phyloP scores from a whole-genome alignment of 2,329 filamentous ascomycete species.

The Alternaria consortialis region DNA sequence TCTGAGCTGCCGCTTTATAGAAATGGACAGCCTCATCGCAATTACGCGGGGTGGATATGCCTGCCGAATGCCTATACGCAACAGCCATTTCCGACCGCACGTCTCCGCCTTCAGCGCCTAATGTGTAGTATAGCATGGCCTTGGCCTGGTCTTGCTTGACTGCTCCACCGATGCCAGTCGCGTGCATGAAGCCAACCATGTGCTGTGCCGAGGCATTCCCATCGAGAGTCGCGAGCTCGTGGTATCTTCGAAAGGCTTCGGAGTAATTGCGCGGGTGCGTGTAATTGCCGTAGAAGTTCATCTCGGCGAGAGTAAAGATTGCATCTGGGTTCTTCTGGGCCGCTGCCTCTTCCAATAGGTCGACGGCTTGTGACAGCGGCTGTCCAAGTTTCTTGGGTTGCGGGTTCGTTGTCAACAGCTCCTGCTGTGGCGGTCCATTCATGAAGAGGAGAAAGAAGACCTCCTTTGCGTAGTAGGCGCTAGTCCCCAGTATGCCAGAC shows the following conservation, averaged over 20 bases:
- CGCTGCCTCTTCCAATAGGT: conserved; percentile 67
- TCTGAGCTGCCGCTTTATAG: conserved; percentile 93
- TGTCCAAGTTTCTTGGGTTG: conserved; percentile 57
- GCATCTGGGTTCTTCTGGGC: conserved; percentile 75
- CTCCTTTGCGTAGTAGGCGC: conserved; percentile 69
- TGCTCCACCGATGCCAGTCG: conserved; percentile 84
- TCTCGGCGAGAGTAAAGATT: conserved; percentile 86
- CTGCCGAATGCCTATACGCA: conserved; percentile 83
- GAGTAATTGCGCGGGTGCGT: conserved; percentile 84
- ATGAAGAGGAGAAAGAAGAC: conserved; percentile 71
- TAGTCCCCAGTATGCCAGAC: conserved; percentile 65
- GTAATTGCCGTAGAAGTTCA: conserved; percentile 97
- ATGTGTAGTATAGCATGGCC: conserved; percentile 91
- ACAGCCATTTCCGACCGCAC: conserved; percentile 92
- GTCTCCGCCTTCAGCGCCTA: conserved; percentile 85
- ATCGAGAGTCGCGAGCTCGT: conserved; percentile 75
- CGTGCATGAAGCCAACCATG: conserved; percentile 96
- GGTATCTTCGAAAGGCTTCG: conserved; percentile 82
- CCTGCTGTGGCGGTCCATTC: conserved; percentile 64
- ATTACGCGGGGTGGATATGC: conserved; percentile 84
- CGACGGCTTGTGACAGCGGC: conserved; percentile 65
- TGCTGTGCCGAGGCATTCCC: conserved; percentile 94
- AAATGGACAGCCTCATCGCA: conserved; percentile 86
- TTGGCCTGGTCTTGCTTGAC: conserved; percentile 89
- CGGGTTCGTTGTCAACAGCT: conserved; percentile 51